These are phyloP conservation scores for Steccherinum ochraceum DNA, from an alignment of 768 basidiomycete genomes.

Conservation along the genomic window DNA sequence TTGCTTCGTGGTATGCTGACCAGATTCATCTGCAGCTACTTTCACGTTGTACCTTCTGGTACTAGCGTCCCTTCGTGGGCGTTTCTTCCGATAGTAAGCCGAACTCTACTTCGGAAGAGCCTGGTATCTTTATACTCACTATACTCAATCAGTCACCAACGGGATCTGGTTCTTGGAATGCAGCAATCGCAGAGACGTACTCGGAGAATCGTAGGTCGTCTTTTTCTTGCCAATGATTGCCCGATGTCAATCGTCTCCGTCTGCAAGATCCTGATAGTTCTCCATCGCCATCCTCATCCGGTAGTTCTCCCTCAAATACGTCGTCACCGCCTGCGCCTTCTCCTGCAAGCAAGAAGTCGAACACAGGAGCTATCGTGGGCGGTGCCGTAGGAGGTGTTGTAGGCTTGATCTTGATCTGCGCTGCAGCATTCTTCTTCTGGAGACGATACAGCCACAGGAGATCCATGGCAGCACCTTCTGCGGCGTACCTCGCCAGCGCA, in stretches of 20 bases:
- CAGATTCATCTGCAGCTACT: not conserved
- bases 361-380: not conserved
- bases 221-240: too few relatives aligned
- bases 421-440: not conserved
- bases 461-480: not conserved
- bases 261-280: too few relatives aligned
- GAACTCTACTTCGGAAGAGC: not conserved
- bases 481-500: not conserved
- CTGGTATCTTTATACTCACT: too few relatives aligned
- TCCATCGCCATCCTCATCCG: too few relatives aligned
- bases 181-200: not conserved
- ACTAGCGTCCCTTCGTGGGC: not conserved
- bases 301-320: not conserved
- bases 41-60: not conserved
- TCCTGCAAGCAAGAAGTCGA: not conserved
- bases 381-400: not conserved
- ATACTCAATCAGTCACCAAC: not conserved
- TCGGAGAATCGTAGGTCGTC: not conserved
- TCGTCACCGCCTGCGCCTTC: not conserved
- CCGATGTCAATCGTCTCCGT: too few relatives aligned
- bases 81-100: not conserved
- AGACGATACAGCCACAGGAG: not conserved
- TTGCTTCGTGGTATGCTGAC: not conserved
- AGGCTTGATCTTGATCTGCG: not conserved
- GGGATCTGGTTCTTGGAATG: not conserved